Base-by-base conservation (phyloP, 2,329 filamentous ascomycete species). In the Colletotrichum liriopes region DNA sequence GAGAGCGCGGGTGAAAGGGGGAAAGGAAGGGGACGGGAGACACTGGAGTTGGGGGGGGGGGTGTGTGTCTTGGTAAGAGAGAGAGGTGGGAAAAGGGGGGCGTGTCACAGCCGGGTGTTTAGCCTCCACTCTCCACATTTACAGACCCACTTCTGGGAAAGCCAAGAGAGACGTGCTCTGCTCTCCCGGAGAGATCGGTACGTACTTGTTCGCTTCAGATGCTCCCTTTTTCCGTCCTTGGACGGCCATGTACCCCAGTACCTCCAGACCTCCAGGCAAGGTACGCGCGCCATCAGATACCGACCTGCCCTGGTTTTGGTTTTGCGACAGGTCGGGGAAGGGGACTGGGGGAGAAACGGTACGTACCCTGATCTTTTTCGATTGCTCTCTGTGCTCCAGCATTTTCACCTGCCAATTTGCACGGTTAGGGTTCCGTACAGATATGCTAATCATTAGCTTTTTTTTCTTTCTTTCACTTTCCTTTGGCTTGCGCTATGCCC, bases 151-250 rank as follows among this genome's bases (percentile, higher is more conserved):
- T 55, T 20, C 20, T 20, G 18, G 62, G 55, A 63, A 72, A 70
- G 70, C 65, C 54, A 70, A 72, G 70, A 60, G 65, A 58, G 60
- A 70, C 68, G 65, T 68, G 68, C 68, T 71, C 58, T 71, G 68
- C 65, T 58, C 58, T 63, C 68, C 68, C 68, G 68, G 51, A 68
- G 68, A 51, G 37, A 45, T 71, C 65, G 49, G 20, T 68, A 71
- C 68, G 68, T 63, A 71, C 23, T 41, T 6, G 16, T 9, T 35
- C 54, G 45, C 23, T 39, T 12, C 7, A 41, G 60, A 29, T 63
- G 23, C 23, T 12, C n/a, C 23, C 65, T 56, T 43, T 35, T 55
- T 39, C 29, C 67, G 54, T 45, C 35, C 56, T 62, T 39, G 56
- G 51, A 29, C 45, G 16, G 11, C 39, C 11, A 45, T 20, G 47